phyloP scores from a whole-genome alignment of 371 early-diverging fungal genomes.

The Basidiobolus meristosporus region DNA sequence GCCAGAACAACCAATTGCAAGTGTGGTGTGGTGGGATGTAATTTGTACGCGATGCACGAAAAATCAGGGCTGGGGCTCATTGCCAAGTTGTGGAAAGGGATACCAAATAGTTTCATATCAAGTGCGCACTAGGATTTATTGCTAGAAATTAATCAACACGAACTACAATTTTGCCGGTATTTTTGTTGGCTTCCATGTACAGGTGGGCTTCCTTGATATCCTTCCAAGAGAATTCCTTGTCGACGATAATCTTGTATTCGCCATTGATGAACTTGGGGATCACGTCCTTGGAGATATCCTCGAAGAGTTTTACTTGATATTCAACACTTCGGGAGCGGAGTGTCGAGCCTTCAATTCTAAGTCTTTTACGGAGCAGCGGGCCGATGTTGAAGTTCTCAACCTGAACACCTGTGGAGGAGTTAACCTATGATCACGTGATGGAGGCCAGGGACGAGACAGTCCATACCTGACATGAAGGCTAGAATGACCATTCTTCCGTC shows the following conservation, averaged over 20 bases:
- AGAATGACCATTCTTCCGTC: constrained; percentile 60
- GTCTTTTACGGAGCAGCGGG: constrained; percentile 35
- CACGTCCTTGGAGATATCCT: constrained; percentile 21
- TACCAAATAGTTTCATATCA: too few relatives aligned
- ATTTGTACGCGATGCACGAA: too few relatives aligned
- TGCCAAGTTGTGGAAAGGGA: too few relatives aligned
- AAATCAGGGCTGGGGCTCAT: too few relatives aligned
- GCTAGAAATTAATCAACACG: constrained; percentile 6
- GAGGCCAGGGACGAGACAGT: not conserved
- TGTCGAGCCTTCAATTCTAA: constrained; percentile 46
- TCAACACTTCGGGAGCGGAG: constrained; percentile 37
- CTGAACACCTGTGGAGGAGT: constrained; percentile 9
- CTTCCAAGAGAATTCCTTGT: constrained; percentile 38
- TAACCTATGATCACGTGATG: not conserved
- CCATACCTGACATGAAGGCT: constrained; percentile 39
- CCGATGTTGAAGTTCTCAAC: constrained; percentile 24
- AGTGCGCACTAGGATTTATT: too few relatives aligned
- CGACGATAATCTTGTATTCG: constrained; percentile 25
- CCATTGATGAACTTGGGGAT: constrained; percentile 17
- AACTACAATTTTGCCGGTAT: constrained; percentile 36
- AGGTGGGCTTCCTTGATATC: constrained; percentile 39
- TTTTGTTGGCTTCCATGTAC: constrained; percentile 37
- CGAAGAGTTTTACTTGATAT: constrained; percentile 31
- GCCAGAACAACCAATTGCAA: too few relatives aligned
- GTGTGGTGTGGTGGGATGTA: too few relatives aligned